Conservation (phyloP, 2,329 filamentous ascomycete genomes). For the Epichloe gansuensis region DNA sequence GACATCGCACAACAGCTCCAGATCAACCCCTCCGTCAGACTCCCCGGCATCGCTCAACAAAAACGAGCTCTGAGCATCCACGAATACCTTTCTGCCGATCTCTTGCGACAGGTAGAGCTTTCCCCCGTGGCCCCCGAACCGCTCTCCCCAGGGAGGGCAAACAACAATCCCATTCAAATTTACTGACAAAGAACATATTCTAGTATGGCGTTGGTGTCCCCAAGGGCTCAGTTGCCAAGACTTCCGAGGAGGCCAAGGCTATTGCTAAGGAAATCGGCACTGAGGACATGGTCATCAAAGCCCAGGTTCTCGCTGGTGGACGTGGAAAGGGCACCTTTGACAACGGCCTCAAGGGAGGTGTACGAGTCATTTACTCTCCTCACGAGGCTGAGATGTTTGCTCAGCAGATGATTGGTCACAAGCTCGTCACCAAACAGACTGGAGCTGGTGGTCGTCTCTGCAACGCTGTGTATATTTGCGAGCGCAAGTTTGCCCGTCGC, state of each 20-base stretch:
- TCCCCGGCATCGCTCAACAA: conserved; percentile 61
- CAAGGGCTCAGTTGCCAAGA: conserved; percentile 74
- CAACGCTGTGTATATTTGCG: conserved; percentile 96
- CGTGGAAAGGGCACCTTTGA: conserved; percentile 97
- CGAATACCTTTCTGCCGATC: conserved; percentile 91
- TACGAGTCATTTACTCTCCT: conserved; percentile 97
- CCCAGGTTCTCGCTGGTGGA: conserved; percentile 93
- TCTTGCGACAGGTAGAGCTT: conserved; percentile 56
- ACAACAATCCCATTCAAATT: neutral
- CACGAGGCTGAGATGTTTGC: conserved; percentile 95
- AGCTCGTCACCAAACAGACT: conserved; percentile 99
- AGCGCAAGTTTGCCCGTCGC: conserved; percentile 97
- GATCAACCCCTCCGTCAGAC: conserved; percentile 36
- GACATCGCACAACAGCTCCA: conserved; percentile 12
- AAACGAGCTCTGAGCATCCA: conserved; percentile 87
- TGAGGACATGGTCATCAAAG: conserved; percentile 99
- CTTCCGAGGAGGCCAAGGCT: conserved; percentile 74
- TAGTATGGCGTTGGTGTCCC: conserved; percentile 94
- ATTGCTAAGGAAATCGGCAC: conserved; percentile 83
- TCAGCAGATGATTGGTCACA: conserved; percentile 98
- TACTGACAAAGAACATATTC: conserved; percentile 8
- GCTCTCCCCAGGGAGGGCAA: neutral
- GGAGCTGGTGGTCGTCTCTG: conserved; percentile 86
- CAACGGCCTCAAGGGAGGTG: conserved; percentile 97
- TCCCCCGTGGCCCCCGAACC: conserved; percentile 6